Conservation (phyloP, 176 grass and related monocot genomes). For the Eragrostis nindensis region DNA sequence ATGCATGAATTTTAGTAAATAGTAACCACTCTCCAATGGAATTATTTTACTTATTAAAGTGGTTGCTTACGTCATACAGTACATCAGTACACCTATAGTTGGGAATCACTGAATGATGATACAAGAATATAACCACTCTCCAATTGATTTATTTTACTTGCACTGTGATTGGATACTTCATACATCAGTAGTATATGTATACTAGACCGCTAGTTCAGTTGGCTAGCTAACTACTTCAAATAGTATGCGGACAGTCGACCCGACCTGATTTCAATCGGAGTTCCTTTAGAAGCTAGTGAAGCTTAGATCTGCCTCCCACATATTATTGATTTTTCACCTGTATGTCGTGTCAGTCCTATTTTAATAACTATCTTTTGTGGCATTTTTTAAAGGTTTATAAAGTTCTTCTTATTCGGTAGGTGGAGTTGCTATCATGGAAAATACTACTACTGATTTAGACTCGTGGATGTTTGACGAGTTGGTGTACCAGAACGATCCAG, state of each 20-base stretch:
- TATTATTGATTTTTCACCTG: background rate
- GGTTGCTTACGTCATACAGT: too few relatives aligned
- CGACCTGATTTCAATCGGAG: background rate
- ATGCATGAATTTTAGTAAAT: background rate
- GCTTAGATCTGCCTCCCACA: background rate
- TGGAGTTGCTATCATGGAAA: conserved; percentile 38
- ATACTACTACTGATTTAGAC: background rate
- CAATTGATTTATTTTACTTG: background rate
- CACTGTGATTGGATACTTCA: background rate
- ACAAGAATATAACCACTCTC: background rate
- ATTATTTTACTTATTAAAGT: background rate
- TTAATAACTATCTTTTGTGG: background rate
- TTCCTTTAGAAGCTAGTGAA: background rate
- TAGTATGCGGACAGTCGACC: background rate
- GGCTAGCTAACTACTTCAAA: background rate
- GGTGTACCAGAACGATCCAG: conserved; percentile 40
- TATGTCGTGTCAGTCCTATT: background rate
- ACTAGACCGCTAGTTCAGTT: conserved; percentile 30
- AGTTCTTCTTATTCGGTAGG: conserved; percentile 36
- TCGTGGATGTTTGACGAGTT: conserved; percentile 26
- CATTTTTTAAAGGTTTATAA: background rate
- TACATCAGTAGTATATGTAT: background rate
- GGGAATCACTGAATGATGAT: too few relatives aligned
- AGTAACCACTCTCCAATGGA: background rate
- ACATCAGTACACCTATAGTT: too few relatives aligned